These are phyloP conservation scores for Inosperma sp. DNA, from an alignment of 768 basidiomycete species.

Conservation along the genomic window DNA sequence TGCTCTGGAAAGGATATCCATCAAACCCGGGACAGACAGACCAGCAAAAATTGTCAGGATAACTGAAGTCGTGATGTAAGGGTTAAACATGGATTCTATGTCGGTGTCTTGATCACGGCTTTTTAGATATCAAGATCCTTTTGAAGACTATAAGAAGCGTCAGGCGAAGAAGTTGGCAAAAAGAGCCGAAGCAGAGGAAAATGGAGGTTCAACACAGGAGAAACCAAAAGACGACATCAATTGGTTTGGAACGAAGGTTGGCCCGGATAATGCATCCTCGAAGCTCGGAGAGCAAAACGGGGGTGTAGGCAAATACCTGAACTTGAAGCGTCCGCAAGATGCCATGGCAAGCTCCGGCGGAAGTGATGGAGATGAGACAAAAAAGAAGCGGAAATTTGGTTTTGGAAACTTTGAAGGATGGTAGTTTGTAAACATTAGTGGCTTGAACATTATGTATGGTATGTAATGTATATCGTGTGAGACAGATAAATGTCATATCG, in stretches of 20 bases:
- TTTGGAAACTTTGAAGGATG: constrained; percentile 91
- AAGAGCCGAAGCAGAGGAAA: constrained; percentile 40
- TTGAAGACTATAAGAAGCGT: constrained; percentile 85
- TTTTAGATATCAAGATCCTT: constrained; percentile 86
- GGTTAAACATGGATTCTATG: constrained; percentile 8
- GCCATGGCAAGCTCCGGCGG: constrained; percentile 11
- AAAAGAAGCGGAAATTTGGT: constrained; percentile 80
- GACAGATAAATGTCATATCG: constrained; percentile 25
- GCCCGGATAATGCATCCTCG: constrained; percentile 36
- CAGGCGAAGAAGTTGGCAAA: constrained; percentile 74
- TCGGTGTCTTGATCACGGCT: background rate
- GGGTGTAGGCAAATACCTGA: constrained; percentile 80
- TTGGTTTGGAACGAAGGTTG: constrained; percentile 89
- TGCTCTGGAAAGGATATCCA: constrained; percentile 73
- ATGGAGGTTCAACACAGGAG: constrained; percentile 29
- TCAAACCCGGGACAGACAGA: constrained; percentile 81
- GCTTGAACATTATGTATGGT: no score
- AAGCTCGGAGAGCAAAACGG: constrained; percentile 31
- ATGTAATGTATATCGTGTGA: no score
- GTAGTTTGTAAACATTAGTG: constrained; percentile 36
- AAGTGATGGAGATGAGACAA: constrained; percentile 42
- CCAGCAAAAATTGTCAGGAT: constrained; percentile 84
- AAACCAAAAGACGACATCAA: constrained; percentile 69
- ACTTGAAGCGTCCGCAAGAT: constrained; percentile 44
- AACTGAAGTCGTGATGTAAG: constrained; percentile 81